Evolutionary conservation across 495 filamentous ascomycete species (phyloP), one percentile per base, ranked within the genome.

Genomic region (Lichina pygmaea): DNA sequence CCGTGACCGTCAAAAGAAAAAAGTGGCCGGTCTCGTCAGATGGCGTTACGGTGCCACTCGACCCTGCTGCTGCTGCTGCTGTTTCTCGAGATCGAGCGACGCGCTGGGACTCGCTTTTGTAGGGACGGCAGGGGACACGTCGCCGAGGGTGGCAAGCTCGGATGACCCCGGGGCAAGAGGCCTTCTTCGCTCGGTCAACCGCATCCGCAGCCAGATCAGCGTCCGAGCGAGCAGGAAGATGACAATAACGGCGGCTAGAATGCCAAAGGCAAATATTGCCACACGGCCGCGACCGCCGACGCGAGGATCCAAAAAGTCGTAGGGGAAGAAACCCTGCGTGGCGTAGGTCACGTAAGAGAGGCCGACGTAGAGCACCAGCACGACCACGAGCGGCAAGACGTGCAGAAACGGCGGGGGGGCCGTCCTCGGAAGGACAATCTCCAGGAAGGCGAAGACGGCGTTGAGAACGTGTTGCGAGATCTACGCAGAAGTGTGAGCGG

Each of bases 391-490:
- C 50, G 65, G 66, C 15, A 66, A 46, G 12, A 78, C 52, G 49
- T 79, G 71, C 10, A 71, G 53, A 57, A 62, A 64, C 8, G 58
- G 74, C 1, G 70, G 66, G 0, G 70, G 66, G 6, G 62, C 59
- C 5, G 73, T 71, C 3, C 76, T 62, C 2, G 81, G 60, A 30
- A 89, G 50, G 38, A 77, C 9, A 50, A 86, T 67, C 60, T 92
- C 83, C 50, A 82, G 63, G 16, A 81, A 53, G 2, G 76, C 78
- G 55, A 76, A 86, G 34, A 68, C 48, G 43, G 65, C 67, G 62
- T 89, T 89, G 15, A 92, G 60, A 37, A 59, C 68, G 57, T 92
- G 83, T 54, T 76, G 66, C 45, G 77, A 80, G 54, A 81, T 61
- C 68, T 72, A 32, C 10, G 13, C 1, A 39, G 36, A 15, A 5